phyloP scores from a whole-genome alignment of 768 basidiomycete genomes.

The Agaricus subrufescens region DNA sequence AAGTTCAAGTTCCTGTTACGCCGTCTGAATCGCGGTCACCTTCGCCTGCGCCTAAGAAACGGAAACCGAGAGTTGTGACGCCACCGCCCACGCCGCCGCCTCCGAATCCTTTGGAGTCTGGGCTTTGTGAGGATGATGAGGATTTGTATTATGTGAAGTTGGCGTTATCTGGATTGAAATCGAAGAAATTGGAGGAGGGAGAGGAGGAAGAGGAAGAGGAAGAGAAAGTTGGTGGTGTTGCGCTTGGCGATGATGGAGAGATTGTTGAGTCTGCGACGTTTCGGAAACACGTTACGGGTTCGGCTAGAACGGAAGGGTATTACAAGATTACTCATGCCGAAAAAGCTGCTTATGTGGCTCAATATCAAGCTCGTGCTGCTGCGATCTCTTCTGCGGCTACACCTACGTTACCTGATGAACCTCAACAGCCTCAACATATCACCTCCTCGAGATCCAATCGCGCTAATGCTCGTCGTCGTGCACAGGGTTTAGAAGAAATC shows the following conservation, averaged over 20 bases:
- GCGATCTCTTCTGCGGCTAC: slow-evolving; percentile 29
- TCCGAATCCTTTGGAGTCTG: slow-evolving; percentile 49
- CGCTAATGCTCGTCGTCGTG: slow-evolving; percentile 86
- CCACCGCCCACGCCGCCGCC: slow-evolving; percentile 44
- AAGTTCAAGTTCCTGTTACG: slow-evolving; percentile 32
- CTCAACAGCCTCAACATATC: slow-evolving; percentile 49
- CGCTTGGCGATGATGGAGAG: not conserved
- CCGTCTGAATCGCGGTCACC: slow-evolving; percentile 43
- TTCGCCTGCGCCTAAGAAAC: slow-evolving; percentile 35
- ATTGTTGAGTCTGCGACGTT: slow-evolving; percentile 42
- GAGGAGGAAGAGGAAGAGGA: slow-evolving; percentile 7
- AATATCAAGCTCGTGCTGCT: slow-evolving; percentile 61
- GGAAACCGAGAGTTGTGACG: slow-evolving; percentile 26
- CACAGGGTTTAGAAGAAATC: slow-evolving; percentile 91
- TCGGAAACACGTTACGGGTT: slow-evolving; percentile 78
- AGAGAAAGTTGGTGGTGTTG: not conserved
- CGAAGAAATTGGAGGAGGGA: slow-evolving; percentile 17
- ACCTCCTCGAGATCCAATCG: slow-evolving; percentile 86
- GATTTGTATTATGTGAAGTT: slow-evolving; percentile 78
- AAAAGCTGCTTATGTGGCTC: slow-evolving; percentile 89
- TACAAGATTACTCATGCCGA: slow-evolving; percentile 92
- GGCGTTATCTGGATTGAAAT: slow-evolving; percentile 40
- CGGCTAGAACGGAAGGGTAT: slow-evolving; percentile 90
- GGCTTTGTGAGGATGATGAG: slow-evolving; percentile 81
- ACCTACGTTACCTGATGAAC: slow-evolving; percentile 39